phyloP scores from a whole-genome alignment of 345 rosid species.

The Gossypium turneri region DNA sequence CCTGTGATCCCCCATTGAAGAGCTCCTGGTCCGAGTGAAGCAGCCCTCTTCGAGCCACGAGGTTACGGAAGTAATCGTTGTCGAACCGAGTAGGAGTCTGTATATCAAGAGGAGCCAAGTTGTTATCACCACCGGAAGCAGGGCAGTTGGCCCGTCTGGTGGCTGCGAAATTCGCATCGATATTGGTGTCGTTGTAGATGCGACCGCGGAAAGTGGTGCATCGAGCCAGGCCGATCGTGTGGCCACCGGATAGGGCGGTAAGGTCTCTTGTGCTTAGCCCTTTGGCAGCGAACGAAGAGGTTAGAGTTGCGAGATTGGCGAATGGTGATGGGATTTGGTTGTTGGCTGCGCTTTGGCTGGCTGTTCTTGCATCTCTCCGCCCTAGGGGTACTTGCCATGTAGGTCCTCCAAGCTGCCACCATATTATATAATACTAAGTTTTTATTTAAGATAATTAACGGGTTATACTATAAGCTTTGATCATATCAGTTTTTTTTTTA shows the following conservation, averaged over 20 bases:
- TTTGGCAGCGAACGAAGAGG: slow-evolving; percentile 31
- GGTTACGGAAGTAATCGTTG: slow-evolving; percentile 28
- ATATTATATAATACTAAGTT: neutral
- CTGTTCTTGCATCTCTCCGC: slow-evolving; percentile 48
- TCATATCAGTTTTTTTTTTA: too few species aligned
- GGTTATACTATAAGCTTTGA: too few species aligned
- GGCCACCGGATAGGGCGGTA: slow-evolving; percentile 37
- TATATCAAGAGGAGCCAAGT: slow-evolving; percentile 31
- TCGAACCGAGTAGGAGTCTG: slow-evolving; percentile 29
- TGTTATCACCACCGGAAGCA: slow-evolving; percentile 28
- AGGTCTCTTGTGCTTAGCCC: slow-evolving; percentile 36
- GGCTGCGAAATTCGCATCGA: slow-evolving; percentile 26
- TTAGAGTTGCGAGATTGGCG: slow-evolving; percentile 33
- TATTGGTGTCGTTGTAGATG: slow-evolving; percentile 45
- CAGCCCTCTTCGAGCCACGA: slow-evolving; percentile 33
- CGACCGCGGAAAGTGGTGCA: slow-evolving; percentile 33
- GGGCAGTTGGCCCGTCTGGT: slow-evolving; percentile 28
- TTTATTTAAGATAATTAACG: neutral
- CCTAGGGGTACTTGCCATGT: slow-evolving; percentile 42
- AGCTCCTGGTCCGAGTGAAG: slow-evolving; percentile 48
- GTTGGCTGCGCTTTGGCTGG: slow-evolving; percentile 43
- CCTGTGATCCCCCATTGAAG: slow-evolving; percentile 33
- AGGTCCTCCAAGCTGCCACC: slow-evolving; percentile 27
- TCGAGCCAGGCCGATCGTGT: slow-evolving; percentile 29
- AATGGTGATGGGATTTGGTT: slow-evolving; percentile 37